These are phyloP conservation scores for Fonsecaea pugnacius DNA, from an alignment of 2,329 filamentous ascomycete species.

Conservation along the genomic window DNA sequence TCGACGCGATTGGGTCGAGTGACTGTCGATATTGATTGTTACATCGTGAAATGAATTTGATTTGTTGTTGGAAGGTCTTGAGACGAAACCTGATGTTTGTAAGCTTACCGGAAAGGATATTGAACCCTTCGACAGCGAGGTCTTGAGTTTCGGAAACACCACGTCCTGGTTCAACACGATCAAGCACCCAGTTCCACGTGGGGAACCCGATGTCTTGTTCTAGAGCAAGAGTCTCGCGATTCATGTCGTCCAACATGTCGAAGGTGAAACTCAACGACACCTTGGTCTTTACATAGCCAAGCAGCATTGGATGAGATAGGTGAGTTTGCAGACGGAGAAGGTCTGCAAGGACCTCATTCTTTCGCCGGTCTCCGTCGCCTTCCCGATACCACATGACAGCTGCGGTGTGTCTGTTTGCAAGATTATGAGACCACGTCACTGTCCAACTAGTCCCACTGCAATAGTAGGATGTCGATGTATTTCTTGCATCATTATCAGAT, in stretches of 20 bases:
- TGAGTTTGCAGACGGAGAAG: constrained; percentile 29
- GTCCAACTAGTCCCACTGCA: constrained; percentile 31
- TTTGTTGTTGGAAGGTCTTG: constrained; percentile 31
- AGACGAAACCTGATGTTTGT: constrained; percentile 34
- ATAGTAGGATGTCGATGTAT: constrained; percentile 24
- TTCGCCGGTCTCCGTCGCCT: constrained; percentile 31
- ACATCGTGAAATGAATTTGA: constrained; percentile 32
- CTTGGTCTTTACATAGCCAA: constrained; percentile 34
- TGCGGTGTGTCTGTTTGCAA: constrained; percentile 25
- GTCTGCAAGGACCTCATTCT: constrained; percentile 29
- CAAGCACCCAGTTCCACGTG: constrained; percentile 34
- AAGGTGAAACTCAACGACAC: constrained; percentile 32
- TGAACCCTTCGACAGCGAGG: constrained; percentile 30
- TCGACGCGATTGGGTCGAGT: constrained; percentile 2
- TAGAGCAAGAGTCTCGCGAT: constrained; percentile 31
- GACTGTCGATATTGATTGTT: constrained; percentile 25
- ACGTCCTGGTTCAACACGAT: constrained; percentile 15
- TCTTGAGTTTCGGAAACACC: constrained; percentile 29
- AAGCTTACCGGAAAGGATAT: constrained; percentile 31
- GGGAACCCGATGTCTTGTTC: constrained; percentile 33
- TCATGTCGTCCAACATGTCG: constrained; percentile 34
- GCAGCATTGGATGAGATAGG: constrained; percentile 33
- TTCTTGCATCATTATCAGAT: constrained; percentile 8
- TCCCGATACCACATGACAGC: constrained; percentile 33
- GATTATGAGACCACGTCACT: constrained; percentile 30